Conservation (phyloP, 495 filamentous ascomycete species). For the Aspergillus baeticus region DNA sequence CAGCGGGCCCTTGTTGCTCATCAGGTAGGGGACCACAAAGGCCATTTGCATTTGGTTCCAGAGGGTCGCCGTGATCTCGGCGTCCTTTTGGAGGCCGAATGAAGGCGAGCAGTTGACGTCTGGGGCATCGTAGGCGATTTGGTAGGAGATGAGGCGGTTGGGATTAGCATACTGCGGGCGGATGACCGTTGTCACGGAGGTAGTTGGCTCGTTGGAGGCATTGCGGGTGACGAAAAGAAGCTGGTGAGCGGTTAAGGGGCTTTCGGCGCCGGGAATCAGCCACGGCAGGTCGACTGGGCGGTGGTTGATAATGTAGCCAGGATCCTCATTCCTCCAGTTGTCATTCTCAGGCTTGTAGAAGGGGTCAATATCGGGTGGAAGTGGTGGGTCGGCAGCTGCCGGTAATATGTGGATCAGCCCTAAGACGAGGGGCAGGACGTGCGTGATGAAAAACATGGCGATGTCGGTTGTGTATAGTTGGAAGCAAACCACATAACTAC, state of each 20-base stretch:
- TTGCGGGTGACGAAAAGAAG: slow-evolving; percentile 16
- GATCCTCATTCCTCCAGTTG: not conserved
- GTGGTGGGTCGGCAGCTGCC: no score
- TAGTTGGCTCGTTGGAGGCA: slow-evolving; percentile 32
- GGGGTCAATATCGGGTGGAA: no score
- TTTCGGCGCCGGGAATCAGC: not conserved
- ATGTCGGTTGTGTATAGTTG: no score
- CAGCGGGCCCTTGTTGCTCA: not conserved
- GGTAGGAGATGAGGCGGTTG: slow-evolving; percentile 37
- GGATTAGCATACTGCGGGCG: slow-evolving; percentile 1
- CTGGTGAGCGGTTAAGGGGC: not conserved
- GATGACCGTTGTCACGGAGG: slow-evolving; percentile 26
- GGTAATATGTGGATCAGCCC: no score
- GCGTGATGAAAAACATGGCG: no score
- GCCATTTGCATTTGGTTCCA: not conserved
- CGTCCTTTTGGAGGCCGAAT: slow-evolving; percentile 18
- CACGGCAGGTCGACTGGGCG: not conserved
- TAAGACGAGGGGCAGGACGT: no score
- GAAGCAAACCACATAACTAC: no score
- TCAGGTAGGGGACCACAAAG: not conserved
- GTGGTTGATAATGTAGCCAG: not conserved
- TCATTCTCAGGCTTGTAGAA: not conserved
- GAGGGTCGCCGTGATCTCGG: not conserved
- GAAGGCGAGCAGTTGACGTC: slow-evolving; percentile 27
- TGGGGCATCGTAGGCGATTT: slow-evolving; percentile 43